Base-by-base conservation (phyloP, 768 basidiomycete genomes). In the Mycena kentingensis region DNA sequence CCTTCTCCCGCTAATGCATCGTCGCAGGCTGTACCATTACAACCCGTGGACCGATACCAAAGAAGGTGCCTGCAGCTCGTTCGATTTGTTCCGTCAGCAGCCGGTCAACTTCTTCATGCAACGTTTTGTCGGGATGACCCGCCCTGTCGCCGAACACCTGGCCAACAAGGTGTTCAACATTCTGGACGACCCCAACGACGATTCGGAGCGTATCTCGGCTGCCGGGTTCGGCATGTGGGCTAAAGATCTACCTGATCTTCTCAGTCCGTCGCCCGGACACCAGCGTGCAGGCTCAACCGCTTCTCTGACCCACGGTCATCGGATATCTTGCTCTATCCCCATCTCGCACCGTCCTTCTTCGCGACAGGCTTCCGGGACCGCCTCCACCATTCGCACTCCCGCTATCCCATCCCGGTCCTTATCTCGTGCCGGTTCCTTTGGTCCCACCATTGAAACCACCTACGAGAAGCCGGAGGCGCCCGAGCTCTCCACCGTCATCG, bases 31-130 rank as follows among this genome's bases (percentile, higher is more conserved):
- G 67, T 99, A 98, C 73, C 97, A 99, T 72, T 90, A 81, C 73
- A 98, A 98, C 70, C 96, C 96, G 24, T 99, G 97, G 97, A 90
- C 90, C 38, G 96, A 98, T 67, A 96, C 96, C 2, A 81, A 86
- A 27, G 80, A 87, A 57, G 90, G 87, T 61, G 82, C 81, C 57
- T 89, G 89, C 68, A 72, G 81, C 29, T 91, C 92, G 39, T 99
- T 98, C 69, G 81, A 83, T 60, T 75, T 82, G 21, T 98, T 86
- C 74, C 84, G 84, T 60, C 78, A 79, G 52, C 81, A 90, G 56
- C 92, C 92, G 26, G 78, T 87, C 72, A 77, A 77, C 34, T 99
- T 98, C 72, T 89, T 99, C 72, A 82, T 94, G 76, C 77, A 82
- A 52, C 85, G 94, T 51, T 98, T 98, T 73, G 78, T 88, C 19